Percentiles rank a stretch among this genome's conserved stretches.
Conservation (phyloP, 495 filamentous ascomycete genomes). For the Aspergillus taichungensis region DNA sequence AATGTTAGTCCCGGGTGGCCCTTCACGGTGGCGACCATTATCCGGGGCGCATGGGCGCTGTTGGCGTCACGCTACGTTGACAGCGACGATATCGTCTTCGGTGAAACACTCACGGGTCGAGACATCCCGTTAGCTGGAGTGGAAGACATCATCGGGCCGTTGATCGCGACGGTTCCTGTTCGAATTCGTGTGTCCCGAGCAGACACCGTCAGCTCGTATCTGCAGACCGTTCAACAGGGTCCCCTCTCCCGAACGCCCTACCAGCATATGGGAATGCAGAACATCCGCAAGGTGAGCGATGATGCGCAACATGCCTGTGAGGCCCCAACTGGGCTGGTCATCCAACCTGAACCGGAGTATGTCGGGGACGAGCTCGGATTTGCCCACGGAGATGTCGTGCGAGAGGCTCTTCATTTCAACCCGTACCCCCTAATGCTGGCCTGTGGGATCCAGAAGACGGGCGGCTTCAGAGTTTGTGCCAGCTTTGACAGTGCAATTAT, state of each 20-base stretch:
- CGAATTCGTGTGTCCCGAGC: constrained; percentile 34
- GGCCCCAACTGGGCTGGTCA: constrained; percentile 49
- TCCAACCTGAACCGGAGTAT: constrained; percentile 38
- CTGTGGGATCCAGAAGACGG: constrained; percentile 42
- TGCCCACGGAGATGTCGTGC: constrained; percentile 46
- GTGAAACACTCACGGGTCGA: constrained; percentile 48
- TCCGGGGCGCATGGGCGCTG: constrained; percentile 55
- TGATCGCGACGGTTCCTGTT: constrained; percentile 59
- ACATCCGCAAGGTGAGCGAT: constrained; percentile 52
- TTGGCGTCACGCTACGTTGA: constrained; percentile 45
- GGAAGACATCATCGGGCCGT: constrained; percentile 42
- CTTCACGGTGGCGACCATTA: constrained; percentile 48
- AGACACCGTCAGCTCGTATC: constrained; percentile 20
- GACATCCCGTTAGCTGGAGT: constrained; percentile 39
- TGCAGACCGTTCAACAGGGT: constrained; percentile 43
- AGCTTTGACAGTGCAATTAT: constrained; percentile 50
- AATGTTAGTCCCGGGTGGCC: constrained; percentile 24
- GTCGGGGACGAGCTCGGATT: constrained; percentile 42
- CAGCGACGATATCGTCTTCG: constrained; percentile 48
- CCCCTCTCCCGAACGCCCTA: constrained; percentile 46
- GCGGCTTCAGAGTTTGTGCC: constrained; percentile 50
- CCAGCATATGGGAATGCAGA: constrained; percentile 61
- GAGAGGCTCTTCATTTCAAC: constrained; percentile 59
- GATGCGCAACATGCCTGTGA: constrained; percentile 59
- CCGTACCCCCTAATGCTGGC: constrained; percentile 58